Conservation (phyloP, 768 basidiomycete species). For the Saitozyma podzolica region DNA sequence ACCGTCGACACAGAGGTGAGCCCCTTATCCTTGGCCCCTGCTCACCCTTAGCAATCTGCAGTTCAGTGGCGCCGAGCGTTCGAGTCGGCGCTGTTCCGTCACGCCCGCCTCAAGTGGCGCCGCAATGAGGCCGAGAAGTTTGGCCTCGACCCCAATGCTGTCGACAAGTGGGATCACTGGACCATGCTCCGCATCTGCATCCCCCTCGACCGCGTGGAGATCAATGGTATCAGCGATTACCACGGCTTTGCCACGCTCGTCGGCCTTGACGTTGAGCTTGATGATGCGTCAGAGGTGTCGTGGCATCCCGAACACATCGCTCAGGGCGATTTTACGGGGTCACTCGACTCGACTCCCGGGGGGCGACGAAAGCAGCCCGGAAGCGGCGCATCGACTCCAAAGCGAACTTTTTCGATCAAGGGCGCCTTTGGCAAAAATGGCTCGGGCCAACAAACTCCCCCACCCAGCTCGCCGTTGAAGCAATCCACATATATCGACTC, state of each 20-base stretch:
- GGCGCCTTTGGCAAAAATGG: too few relatives aligned
- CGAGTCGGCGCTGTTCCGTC: slow-evolving; percentile 44
- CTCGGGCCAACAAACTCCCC: too few relatives aligned
- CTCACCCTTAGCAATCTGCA: slow-evolving; percentile 36
- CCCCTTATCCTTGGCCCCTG: slow-evolving; percentile 58
- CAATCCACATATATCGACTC: not conserved
- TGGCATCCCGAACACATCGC: slow-evolving; percentile 13
- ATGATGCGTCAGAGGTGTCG: slow-evolving; percentile 9
- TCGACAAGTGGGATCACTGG: slow-evolving; percentile 40
- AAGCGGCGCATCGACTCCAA: too few relatives aligned
- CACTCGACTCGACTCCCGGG: not conserved
- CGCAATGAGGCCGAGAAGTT: not conserved
- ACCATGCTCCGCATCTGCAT: slow-evolving; percentile 47
- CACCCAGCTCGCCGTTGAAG: not conserved
- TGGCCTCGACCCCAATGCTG: slow-evolving; percentile 1
- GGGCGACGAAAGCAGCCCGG: too few relatives aligned
- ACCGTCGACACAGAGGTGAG: slow-evolving; percentile 66
- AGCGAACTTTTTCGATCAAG: too few relatives aligned
- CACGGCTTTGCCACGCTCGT: slow-evolving; percentile 48
- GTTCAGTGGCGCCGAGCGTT: slow-evolving; percentile 46
- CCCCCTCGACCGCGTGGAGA: slow-evolving; percentile 44
- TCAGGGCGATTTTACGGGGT: slow-evolving; percentile 11
- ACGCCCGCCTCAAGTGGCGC: slow-evolving; percentile 32
- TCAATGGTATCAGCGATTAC: slow-evolving; percentile 43
- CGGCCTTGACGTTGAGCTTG: slow-evolving; percentile 40